Evolutionary conservation across 192 early-diverging fungal genomes (phyloP), one percentile per base, ranked within the genome.

Genomic region (Thoreauomyces humboldtii): DNA sequence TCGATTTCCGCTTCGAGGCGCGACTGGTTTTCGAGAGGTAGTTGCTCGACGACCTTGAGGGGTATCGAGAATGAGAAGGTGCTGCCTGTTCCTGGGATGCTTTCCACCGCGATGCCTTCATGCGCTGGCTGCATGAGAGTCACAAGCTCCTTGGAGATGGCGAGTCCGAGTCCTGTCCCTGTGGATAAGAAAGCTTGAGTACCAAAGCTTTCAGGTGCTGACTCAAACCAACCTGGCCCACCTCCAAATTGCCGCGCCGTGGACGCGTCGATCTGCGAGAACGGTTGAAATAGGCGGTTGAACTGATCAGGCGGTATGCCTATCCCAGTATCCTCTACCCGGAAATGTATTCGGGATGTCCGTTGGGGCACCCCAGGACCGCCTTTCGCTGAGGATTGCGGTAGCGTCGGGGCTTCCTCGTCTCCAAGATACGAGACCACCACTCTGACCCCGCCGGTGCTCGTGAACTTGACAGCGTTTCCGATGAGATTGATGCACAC

Each of bases 21-120:
- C n/a, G n/a, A n/a, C n/a, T n/a, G n/a, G n/a, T n/a, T n/a, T n/a
- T n/a, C n/a, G n/a, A n/a, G n/a, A n/a, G n/a, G n/a, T n/a, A n/a
- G n/a, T n/a, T n/a, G n/a, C n/a, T n/a, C n/a, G n/a, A n/a, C n/a
- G n/a, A n/a, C n/a, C n/a, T n/a, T n/a, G n/a, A 43, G 6, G 5
- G 43, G 27, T 29, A 68, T 59, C 1, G 89, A 91, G 56, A 93
- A 91, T 67, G 78, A 87, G 75, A 93, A 93, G 55, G 84, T 82
- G 0, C 88, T 88, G 22, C 91, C 90, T 28, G 77, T 71, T 19
- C 87, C 88, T 59, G 81, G 84, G 24, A 79, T 79, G 65, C 85
- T 87, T 66, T 87, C 74, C 19, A 87, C 81, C 79, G 80, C 79
- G 44, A 88, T 71, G 7, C 70, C 74, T 32, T 83, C 87, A n/a